These are phyloP conservation scores for Cupressus sempervirens DNA, from an alignment of 75 land plant species.

Conservation along the genomic window DNA sequence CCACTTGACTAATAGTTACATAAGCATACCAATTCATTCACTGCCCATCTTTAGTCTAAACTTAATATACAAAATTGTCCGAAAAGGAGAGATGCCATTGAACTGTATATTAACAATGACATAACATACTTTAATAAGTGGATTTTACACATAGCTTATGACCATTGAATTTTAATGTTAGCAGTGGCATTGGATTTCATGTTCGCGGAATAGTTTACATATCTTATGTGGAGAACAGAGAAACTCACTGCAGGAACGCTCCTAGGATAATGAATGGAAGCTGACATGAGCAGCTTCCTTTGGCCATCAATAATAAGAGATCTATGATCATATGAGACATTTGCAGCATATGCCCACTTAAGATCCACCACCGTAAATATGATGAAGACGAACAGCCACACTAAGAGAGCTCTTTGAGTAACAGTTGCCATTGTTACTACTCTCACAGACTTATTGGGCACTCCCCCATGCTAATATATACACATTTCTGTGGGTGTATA, in stretches of 20 bases:
- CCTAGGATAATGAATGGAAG: constrained; percentile 93
- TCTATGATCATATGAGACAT: constrained; percentile 79
- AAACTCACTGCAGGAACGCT: constrained; percentile 72
- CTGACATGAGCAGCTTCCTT: constrained; percentile 76
- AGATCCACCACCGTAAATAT: not conserved
- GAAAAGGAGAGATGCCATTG: not conserved
- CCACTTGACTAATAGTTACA: not conserved
- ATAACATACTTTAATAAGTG: not conserved
- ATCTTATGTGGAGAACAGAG: not conserved
- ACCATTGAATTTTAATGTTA: not conserved
- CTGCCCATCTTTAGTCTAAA: not conserved
- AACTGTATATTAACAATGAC: not conserved
- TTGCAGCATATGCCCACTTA: constrained; percentile 13
- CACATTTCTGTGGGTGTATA: not conserved
- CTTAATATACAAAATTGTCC: not conserved
- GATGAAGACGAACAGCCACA: not conserved
- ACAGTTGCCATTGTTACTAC: not conserved
- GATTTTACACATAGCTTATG: not conserved
- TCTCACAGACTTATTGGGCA: not conserved
- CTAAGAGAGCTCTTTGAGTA: not conserved
- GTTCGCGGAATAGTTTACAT: not conserved
- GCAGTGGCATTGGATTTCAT: not conserved
- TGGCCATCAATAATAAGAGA: constrained; percentile 80
- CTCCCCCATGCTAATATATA: not conserved
- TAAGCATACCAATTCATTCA: not conserved